Conservation (phyloP, 1,139 yeast genomes). For the Zygosaccharomyces sapae region DNA sequence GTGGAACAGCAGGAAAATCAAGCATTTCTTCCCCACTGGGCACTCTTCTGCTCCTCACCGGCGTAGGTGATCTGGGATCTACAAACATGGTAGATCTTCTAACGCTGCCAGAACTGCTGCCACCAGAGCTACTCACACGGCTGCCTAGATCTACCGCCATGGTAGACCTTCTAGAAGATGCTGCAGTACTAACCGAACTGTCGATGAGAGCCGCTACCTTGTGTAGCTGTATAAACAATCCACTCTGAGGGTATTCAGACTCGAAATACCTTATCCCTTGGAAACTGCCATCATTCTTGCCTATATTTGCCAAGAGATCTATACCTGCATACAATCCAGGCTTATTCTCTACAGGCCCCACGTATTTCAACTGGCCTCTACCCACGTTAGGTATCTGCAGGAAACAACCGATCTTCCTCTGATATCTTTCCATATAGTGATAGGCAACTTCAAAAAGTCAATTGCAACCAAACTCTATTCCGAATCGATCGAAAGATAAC, state of each 20-base stretch:
- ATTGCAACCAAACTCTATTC: not conserved
- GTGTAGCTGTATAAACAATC: constrained; percentile 68
- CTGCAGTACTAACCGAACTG: constrained; percentile 9
- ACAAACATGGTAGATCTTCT: constrained; percentile 13
- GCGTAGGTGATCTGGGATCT: constrained; percentile 28
- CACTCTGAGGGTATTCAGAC: constrained; percentile 60
- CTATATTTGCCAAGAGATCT: constrained; percentile 66
- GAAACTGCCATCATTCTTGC: constrained; percentile 75
- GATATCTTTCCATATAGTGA: constrained; percentile 21
- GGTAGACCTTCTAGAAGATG: constrained; percentile 15
- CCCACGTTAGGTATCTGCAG: constrained; percentile 39
- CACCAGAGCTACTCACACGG: constrained; percentile 10
- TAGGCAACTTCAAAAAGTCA: not conserved
- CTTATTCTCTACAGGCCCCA: constrained; percentile 73
- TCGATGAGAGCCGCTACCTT: constrained; percentile 44
- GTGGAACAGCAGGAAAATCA: not conserved
- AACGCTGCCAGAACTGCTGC: constrained; percentile 15
- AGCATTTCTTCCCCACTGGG: constrained; percentile 9
- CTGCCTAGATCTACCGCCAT: constrained; percentile 2
- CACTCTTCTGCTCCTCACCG: constrained; percentile 16
- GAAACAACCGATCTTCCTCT: constrained; percentile 31
- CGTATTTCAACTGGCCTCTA: constrained; percentile 61
- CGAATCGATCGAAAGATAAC: not conserved
- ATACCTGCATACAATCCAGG: constrained; percentile 84
- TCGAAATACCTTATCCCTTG: constrained; percentile 60